phyloP scores from a whole-genome alignment of 306 rosid species.

The Castanea mollissima region DNA sequence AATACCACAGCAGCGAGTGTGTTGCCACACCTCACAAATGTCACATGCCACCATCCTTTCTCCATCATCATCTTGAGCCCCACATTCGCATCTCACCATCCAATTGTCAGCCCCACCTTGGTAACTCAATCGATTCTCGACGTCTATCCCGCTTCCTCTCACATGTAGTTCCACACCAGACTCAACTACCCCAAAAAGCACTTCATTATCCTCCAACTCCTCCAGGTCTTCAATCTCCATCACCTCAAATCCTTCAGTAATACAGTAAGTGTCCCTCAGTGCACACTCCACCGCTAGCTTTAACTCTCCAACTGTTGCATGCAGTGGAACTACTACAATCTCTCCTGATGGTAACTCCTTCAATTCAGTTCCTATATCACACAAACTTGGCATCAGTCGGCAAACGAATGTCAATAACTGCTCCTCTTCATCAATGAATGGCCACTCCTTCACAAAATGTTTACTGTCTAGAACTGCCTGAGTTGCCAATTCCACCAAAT shows the following conservation, averaged over 20 bases:
- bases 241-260: slow-evolving; percentile 52
- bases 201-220: slow-evolving; percentile 48
- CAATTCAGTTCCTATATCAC: slow-evolving; percentile 31
- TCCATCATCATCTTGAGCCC: slow-evolving; percentile 86
- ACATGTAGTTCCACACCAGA: slow-evolving; percentile 62
- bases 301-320: slow-evolving; percentile 70
- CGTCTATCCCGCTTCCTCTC: slow-evolving; percentile 52
- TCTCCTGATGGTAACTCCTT: slow-evolving; percentile 52
- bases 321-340: slow-evolving; percentile 61
- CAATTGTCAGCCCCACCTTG: slow-evolving; percentile 71
- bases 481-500: slow-evolving; percentile 51
- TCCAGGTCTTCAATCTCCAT: slow-evolving; percentile 55
- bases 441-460: slow-evolving; percentile 76
- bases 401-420: slow-evolving; percentile 62
- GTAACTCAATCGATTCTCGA: slow-evolving; percentile 46
- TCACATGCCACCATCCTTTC: slow-evolving; percentile 93
- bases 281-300: slow-evolving; percentile 68
- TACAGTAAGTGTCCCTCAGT: slow-evolving; percentile 74
- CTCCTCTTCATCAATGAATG: slow-evolving; percentile 54
- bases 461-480: slow-evolving; percentile 67
- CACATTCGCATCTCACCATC: slow-evolving; percentile 82
- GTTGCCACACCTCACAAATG: slow-evolving; percentile 89
- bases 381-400: slow-evolving; percentile 45
- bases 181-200: slow-evolving; percentile 57
- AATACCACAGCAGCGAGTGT: slow-evolving; percentile 68